phyloP scores from a whole-genome alignment of 2,329 filamentous ascomycete genomes.

The Pseudopithomyces maydicus region DNA sequence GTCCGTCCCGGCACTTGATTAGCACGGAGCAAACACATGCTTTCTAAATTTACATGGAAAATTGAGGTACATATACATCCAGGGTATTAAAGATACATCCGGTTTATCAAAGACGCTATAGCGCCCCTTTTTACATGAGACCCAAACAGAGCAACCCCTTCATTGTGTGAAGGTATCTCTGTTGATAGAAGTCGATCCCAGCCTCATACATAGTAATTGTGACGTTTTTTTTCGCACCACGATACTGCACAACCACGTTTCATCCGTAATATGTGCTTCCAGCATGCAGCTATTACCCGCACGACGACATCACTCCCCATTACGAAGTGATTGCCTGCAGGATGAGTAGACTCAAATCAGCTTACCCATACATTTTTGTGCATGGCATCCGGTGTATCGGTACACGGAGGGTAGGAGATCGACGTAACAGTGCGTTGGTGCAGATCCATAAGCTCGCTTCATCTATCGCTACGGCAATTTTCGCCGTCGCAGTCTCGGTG shows the following conservation, averaged over 20 bases:
- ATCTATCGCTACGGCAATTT: neutral
- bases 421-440: neutral
- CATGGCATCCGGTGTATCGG: neutral
- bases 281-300: conserved; percentile 7
- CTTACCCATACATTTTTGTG: conserved; percentile 31
- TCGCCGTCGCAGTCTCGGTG: too few species aligned
- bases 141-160: too few species aligned
- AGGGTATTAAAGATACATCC: too few species aligned
- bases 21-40: neutral
- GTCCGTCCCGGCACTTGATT: neutral
- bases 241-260: neutral
- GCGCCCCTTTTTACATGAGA: too few species aligned
- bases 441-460: neutral
- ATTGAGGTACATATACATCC: neutral
- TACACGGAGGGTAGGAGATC: neutral
- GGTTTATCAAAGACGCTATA: too few species aligned
- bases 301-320: conserved; percentile 5
- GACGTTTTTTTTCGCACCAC: neutral
- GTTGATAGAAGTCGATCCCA: too few species aligned
- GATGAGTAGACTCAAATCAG: conserved; percentile 21
- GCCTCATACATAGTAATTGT: neutral
- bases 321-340: conserved; percentile 27
- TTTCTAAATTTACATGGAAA: neutral
- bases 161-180: too few species aligned
- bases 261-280: neutral